phyloP scores from a whole-genome alignment of 805 yeast genomes.

The Candida chilensis region DNA sequence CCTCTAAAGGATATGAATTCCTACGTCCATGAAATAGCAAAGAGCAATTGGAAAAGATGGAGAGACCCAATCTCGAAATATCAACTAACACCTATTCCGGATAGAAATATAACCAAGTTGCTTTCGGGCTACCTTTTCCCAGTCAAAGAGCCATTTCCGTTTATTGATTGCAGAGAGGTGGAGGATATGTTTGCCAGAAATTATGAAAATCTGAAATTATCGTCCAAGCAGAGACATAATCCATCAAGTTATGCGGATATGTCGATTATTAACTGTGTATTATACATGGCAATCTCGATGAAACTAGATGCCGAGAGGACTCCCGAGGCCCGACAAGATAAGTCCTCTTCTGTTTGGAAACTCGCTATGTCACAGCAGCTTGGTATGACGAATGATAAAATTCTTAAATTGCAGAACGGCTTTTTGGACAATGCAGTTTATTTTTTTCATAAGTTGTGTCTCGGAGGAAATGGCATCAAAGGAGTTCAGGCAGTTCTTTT shows the following conservation, averaged over 20 bases:
- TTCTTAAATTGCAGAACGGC: too few relatives aligned
- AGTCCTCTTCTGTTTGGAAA: too few relatives aligned
- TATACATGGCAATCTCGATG: not conserved
- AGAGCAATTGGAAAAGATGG: not conserved
- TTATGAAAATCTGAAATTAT: too few relatives aligned
- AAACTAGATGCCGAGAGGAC: not conserved
- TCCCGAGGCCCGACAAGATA: too few relatives aligned
- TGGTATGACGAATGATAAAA: too few relatives aligned
- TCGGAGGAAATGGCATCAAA: constrained; percentile 20
- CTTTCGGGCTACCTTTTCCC: not conserved
- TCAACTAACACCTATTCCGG: not conserved
- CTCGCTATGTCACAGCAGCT: too few relatives aligned
- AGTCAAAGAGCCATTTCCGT: not conserved
- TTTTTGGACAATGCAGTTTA: constrained; percentile 12
- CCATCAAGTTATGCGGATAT: not conserved
- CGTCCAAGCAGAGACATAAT: too few relatives aligned
- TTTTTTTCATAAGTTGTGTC: constrained; percentile 18
- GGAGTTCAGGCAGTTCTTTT: constrained; percentile 22
- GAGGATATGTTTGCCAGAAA: too few relatives aligned
- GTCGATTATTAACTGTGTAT: not conserved
- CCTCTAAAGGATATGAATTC: not conserved
- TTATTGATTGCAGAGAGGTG: too few relatives aligned
- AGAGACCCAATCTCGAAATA: not conserved
- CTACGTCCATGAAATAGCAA: not conserved
- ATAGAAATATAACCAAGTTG: not conserved